phyloP scores from a whole-genome alignment of 179 eudicot genomes.

The Silene noctiflora region DNA sequence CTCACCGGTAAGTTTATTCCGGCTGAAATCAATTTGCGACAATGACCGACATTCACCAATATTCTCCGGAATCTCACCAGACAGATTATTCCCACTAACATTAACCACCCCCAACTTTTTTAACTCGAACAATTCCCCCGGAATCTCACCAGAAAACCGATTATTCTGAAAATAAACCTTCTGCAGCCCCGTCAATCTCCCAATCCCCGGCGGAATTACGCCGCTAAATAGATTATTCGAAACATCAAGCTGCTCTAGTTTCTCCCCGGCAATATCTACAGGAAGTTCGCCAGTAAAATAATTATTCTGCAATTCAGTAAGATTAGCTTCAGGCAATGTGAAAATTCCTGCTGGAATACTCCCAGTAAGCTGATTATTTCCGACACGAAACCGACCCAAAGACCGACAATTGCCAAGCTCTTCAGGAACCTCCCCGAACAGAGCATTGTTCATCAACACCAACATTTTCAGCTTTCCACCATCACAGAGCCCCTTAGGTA shows the following conservation, averaged over 20 bases:
- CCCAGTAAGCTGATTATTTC: conserved; percentile 57
- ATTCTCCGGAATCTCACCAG: conserved; percentile 52
- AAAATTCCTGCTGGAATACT: conserved; percentile 67
- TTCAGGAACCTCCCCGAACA: conserved; percentile 62
- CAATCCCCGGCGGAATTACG: conserved; percentile 43
- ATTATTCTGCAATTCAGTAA: conserved; percentile 58
- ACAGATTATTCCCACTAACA: conserved; percentile 45
- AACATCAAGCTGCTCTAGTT: conserved; percentile 35
- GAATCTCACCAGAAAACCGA: conserved; percentile 56
- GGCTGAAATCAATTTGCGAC: conserved; percentile 58
- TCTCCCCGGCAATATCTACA: conserved; percentile 32
- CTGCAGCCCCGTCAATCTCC: conserved; percentile 33
- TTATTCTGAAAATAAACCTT: conserved; percentile 45
- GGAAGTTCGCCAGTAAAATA: conserved; percentile 69
- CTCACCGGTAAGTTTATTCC: conserved; percentile 47
- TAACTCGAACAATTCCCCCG: conserved; percentile 41
- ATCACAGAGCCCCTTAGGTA: conserved; percentile 58
- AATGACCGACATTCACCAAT: conserved; percentile 40
- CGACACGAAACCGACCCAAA: conserved; percentile 42
- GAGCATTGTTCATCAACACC: conserved; percentile 51
- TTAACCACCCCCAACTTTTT: conserved; percentile 35
- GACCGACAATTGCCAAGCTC: conserved; percentile 66
- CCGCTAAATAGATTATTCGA: conserved; percentile 63
- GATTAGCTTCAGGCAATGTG: conserved; percentile 38
- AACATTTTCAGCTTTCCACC: conserved; percentile 45